phyloP scores from a whole-genome alignment of 345 rosid species.

The Hypericum androsaemum region DNA sequence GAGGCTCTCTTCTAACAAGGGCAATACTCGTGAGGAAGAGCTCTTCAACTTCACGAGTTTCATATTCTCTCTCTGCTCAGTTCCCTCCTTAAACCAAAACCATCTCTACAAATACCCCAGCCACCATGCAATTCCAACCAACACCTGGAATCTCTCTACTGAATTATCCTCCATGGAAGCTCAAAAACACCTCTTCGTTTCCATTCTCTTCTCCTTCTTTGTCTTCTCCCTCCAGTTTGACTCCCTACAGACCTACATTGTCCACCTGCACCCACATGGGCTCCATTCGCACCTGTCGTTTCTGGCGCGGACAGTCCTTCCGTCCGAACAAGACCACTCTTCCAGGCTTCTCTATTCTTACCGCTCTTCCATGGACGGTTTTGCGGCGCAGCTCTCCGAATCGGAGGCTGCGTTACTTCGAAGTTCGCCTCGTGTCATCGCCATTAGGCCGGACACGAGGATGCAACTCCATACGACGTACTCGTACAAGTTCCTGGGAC shows the following conservation, averaged over 20 bases:
- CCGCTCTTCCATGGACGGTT: conserved; percentile 74
- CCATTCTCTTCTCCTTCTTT: conserved; percentile 20
- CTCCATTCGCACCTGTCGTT: conserved; percentile 63
- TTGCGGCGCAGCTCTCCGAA: conserved; percentile 62
- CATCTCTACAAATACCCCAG: conserved; percentile 45
- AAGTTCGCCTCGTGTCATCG: conserved; percentile 50
- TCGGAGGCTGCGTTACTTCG: conserved; percentile 37
- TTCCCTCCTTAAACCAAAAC: conserved; percentile 20
- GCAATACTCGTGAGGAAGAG: conserved; percentile 86
- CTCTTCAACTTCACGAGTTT: conserved; percentile 90
- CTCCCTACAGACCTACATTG: conserved; percentile 51
- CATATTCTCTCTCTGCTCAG: conserved; percentile 27
- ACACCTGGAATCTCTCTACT: conserved; percentile 5
- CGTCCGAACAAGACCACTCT: conserved; percentile 33
- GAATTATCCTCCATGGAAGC: conserved; percentile 28
- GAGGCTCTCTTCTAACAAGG: conserved; percentile 25
- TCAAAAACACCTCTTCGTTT: conserved; percentile 18
- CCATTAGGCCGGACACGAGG: conserved; percentile 59
- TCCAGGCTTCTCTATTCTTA: conserved; percentile 82
- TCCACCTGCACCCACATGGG: conserved; percentile 79
- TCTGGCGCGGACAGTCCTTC: conserved; percentile 35
- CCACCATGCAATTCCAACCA: conserved; percentile 33
- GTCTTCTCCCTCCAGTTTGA: conserved; percentile 18
- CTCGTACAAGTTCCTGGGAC: conserved; percentile 9
- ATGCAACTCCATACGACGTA: conserved; percentile 14